phyloP scores from a whole-genome alignment of 164 flowering plant genomes.

The Nymphaea thermarum region DNA sequence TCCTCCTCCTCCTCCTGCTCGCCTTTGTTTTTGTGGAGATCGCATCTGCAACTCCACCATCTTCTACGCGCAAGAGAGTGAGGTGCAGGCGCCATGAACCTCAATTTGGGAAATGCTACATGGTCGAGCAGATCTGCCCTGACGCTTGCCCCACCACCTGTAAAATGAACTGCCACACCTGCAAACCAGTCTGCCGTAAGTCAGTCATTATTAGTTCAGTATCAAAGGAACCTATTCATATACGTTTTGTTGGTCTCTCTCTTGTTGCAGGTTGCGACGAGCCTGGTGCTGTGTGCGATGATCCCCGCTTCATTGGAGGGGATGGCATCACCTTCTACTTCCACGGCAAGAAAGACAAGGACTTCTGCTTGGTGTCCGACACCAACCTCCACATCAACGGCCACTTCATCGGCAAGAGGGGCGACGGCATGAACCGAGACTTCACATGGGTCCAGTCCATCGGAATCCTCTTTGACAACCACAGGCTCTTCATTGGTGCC shows the following conservation, averaged over 20 bases:
- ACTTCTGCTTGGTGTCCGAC: constrained; percentile 37
- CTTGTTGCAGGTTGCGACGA: constrained; percentile 26
- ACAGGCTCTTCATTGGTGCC: constrained; percentile 3
- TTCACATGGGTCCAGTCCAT: constrained; percentile 62
- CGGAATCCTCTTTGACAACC: constrained; percentile 23
- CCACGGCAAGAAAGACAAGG: constrained; percentile 37
- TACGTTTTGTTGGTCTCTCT: background rate
- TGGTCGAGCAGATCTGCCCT: constrained; percentile 23
- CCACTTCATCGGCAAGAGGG: constrained; percentile 40
- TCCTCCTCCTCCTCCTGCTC: too few species aligned
- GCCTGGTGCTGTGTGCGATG: constrained; percentile 21
- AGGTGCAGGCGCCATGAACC: background rate
- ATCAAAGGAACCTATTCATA: background rate
- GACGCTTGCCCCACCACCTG: constrained; percentile 24
- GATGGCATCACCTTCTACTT: constrained; percentile 51
- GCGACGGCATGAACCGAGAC: constrained; percentile 33
- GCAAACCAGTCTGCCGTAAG: constrained; percentile 53
- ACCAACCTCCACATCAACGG: constrained; percentile 46
- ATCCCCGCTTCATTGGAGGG: constrained; percentile 41
- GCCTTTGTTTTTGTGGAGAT: too few species aligned
- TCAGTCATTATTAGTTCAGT: background rate
- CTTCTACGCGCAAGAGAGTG: background rate
- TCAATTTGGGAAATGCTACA: constrained; percentile 13
- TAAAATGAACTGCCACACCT: constrained; percentile 34
- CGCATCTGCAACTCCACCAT: background rate